Percentiles rank a stretch among this genome's conserved stretches.
Conservation (phyloP, 2,329 filamentous ascomycete species). For the Paraconiothyrium sp. region DNA sequence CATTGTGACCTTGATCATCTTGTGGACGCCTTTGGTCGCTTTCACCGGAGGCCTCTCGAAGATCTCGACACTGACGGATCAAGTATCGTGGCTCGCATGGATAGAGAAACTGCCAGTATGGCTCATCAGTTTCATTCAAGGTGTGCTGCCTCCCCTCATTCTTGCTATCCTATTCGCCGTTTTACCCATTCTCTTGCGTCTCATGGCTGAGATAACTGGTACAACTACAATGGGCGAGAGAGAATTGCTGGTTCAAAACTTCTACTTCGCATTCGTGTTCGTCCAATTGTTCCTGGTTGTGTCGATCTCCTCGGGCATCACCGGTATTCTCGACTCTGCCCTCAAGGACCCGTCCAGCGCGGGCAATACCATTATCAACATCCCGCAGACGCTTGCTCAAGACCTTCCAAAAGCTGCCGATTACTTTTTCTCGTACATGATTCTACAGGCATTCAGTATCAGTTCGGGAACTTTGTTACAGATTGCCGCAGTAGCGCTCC, state of each 20-base stretch:
- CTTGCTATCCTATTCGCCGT: constrained; percentile 81
- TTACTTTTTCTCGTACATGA: constrained; percentile 99
- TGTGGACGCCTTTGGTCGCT: constrained; percentile 91
- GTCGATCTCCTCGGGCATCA: constrained; percentile 80
- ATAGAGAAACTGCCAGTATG: constrained; percentile 68
- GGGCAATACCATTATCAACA: constrained; percentile 51
- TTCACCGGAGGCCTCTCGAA: constrained; percentile 87
- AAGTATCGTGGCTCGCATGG: constrained; percentile 75
- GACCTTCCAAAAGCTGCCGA: constrained; percentile 89
- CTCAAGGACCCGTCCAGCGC: constrained; percentile 64
- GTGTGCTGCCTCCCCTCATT: constrained; percentile 83
- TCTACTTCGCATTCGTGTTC: constrained; percentile 94
- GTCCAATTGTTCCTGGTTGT: constrained; percentile 95
- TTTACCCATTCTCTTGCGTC: constrained; percentile 79
- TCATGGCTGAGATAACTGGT: constrained; percentile 78
- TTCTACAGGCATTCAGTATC: constrained; percentile 89
- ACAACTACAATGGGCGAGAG: constrained; percentile 82
- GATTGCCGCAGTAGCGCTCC: constrained; percentile 78
- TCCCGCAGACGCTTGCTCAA: constrained; percentile 76
- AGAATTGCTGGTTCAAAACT: constrained; percentile 85
- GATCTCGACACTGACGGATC: constrained; percentile 72
- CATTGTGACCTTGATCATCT: constrained; percentile 79
- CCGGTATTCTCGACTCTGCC: constrained; percentile 71
- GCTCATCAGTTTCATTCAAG: constrained; percentile 76
- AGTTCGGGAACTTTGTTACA: constrained; percentile 91